Evolutionary conservation across 495 filamentous ascomycete genomes (phyloP), one percentile per base, ranked within the genome.

Genomic region (Melanomma pulvis-pyrius): DNA sequence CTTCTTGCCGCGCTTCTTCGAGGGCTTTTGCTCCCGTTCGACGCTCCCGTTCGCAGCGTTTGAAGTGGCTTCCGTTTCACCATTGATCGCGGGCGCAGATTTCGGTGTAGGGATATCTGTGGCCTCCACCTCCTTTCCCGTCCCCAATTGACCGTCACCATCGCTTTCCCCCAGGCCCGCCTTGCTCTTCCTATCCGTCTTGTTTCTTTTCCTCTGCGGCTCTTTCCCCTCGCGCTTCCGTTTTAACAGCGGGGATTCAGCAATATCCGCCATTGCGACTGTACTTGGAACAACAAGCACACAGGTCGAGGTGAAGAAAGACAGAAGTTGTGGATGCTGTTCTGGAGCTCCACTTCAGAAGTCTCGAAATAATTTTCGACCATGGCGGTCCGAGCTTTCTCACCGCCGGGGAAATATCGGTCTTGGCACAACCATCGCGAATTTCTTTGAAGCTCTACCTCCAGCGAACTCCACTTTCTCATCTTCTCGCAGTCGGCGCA

Each of bases 151-250:
- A n/a, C n/a, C n/a, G n/a, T n/a, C n/a, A n/a, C 17, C 39, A 17
- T 44, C 39, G 39, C 9, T 44, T 44, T 60, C 25, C 12, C 15
- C 15, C 44, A 26, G 15, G 3, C 61, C 39, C 3, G 57, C 49
- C 36, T 55, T 57, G 32, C 59, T 68, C 47, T 60, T 68, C 55
- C 56, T 52, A n/a, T 44, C 34, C 30, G n/a, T 61, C 60, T 63
- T 57, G n/a, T 19, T 53, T 54, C 64, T 73, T 59, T 67, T 66
- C 57, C 59, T 63, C 49, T 26, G 47, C 39, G 46, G 13, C n/a
- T 69, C 59, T 28, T 46, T 30, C 2, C 28, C 66, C 22, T 63
- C 59, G 55, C 71, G 52, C 62, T 75, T 75, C 39, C 70, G 62
- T 57, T 73, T 72, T 44, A 67, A 24, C 26, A 32, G 7, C 24